Conservation (phyloP, 352 stramenopile species). For the Globisporangium cystogenes region DNA sequence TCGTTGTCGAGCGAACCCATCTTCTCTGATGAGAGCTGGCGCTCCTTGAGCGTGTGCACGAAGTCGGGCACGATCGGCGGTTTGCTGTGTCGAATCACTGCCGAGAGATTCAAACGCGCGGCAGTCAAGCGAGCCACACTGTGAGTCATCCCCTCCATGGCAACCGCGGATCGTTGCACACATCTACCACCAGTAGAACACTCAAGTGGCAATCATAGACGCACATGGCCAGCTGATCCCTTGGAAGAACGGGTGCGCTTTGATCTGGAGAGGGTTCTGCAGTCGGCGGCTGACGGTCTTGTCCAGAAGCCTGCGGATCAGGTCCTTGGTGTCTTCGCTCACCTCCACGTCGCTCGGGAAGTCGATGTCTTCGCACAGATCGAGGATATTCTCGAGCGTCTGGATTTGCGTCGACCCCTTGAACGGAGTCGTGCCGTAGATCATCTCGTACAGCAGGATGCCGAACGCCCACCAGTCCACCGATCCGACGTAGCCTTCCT, state of each 20-base stretch:
- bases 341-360: conserved; percentile 53
- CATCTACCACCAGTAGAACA: not conserved
- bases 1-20: conserved; percentile 33
- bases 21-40: conserved; percentile 14
- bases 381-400: conserved; percentile 45
- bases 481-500: conserved; percentile 53
- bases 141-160: not conserved
- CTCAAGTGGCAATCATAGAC: not conserved
- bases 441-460: conserved; percentile 61
- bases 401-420: conserved; percentile 32
- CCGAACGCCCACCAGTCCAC: conserved; percentile 69
- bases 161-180: not conserved
- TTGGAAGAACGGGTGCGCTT: conserved; percentile 90
- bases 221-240: conserved; percentile 84
- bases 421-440: conserved; percentile 46
- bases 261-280: conserved; percentile 90
- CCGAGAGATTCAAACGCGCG: not conserved
- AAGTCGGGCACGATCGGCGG: conserved; percentile 32
- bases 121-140: not conserved
- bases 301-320: conserved; percentile 47
- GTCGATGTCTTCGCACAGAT: conserved; percentile 41
- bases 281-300: conserved; percentile 48
- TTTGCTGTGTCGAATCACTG: conserved; percentile 43
- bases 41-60: conserved; percentile 31
- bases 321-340: conserved; percentile 53